These are phyloP conservation scores for Bacidia rubella DNA, from an alignment of 495 filamentous ascomycete genomes.

Conservation along the genomic window DNA sequence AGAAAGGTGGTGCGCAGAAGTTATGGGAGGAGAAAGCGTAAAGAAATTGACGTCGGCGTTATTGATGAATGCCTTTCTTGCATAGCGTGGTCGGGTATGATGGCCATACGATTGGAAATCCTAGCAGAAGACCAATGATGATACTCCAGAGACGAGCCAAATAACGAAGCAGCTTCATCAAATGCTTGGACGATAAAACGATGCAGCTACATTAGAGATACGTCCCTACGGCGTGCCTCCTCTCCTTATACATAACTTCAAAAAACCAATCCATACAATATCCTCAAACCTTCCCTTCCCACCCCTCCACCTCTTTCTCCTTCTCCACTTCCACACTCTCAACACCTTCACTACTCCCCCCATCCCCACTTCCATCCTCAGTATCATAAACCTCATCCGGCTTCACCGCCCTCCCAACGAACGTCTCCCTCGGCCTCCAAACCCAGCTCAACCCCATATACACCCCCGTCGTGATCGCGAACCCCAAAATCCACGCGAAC, in stretches of 20 bases:
- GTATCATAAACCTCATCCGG: conserved; percentile 36
- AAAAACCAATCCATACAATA: too few species aligned
- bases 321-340: background rate
- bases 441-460: conserved; percentile 30
- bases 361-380: conserved; percentile 4
- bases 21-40: conserved; percentile 13
- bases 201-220: too few species aligned
- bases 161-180: too few species aligned
- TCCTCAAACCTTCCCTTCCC: too few species aligned
- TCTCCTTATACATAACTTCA: too few species aligned
- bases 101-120: background rate
- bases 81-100: too few species aligned
- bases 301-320: background rate
- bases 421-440: conserved; percentile 27
- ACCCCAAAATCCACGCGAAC: conserved; percentile 45
- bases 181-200: too few species aligned
- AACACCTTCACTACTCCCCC: background rate
- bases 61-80: too few species aligned
- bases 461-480: conserved; percentile 31
- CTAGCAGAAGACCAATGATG: too few species aligned
- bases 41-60: background rate
- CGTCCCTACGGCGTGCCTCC: too few species aligned
- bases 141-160: too few species aligned
- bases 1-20: conserved; percentile 24
- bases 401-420: conserved; percentile 29